Evolutionary conservation across 495 filamentous ascomycete genomes (phyloP).

Genomic region (Geoglossum glabrum): DNA sequence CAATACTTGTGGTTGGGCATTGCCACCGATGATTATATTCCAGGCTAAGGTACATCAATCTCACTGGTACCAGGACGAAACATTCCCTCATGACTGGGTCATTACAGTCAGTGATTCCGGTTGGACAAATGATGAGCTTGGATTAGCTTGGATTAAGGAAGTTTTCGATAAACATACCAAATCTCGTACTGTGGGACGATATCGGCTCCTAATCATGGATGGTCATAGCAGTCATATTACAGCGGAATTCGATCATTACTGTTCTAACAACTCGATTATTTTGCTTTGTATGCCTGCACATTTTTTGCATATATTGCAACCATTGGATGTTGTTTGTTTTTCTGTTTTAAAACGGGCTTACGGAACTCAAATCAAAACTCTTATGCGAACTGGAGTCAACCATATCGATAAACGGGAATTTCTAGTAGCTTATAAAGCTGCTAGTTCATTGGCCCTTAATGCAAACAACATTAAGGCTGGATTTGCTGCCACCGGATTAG

Average conservation of each 20-base stretch:
- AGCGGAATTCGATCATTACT: neutral
- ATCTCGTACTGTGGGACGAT: neutral
- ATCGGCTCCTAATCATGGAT: neutral
- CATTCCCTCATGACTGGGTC: neutral
- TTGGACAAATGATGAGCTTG: neutral
- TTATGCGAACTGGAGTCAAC: too few species aligned
- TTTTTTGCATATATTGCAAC: neutral
- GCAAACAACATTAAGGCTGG: too few species aligned
- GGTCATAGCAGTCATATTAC: neutral
- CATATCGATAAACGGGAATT: too few species aligned
- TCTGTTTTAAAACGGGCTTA: too few species aligned
- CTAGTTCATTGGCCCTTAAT: too few species aligned
- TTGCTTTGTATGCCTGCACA: neutral
- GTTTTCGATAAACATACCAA: neutral
- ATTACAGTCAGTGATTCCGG: neutral
- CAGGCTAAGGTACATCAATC: neutral
- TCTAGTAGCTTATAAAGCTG: too few species aligned
- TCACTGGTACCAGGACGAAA: neutral
- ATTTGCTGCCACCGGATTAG: too few species aligned
- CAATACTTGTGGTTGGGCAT: neutral
- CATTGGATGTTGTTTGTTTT: neutral
- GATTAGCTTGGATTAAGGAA: neutral
- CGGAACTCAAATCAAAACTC: too few species aligned
- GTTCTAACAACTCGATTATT: neutral
- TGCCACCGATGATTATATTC: conserved; percentile 2